Evolutionary conservation across 116 monocot genomes (phyloP).

Genomic region (Thalassia testudinum): DNA sequence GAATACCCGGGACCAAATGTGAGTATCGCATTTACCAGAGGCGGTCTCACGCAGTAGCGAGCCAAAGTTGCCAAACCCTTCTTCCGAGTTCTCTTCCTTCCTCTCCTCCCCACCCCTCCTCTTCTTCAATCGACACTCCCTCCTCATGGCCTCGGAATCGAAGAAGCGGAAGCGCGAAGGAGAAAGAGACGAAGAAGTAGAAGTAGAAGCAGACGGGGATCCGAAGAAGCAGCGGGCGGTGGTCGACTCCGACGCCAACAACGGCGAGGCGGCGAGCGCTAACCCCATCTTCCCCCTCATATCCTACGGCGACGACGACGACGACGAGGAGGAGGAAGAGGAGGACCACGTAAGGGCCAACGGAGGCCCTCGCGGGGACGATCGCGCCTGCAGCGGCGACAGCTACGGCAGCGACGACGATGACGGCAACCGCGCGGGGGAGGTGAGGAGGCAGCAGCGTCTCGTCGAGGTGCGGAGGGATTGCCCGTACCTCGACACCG

Average conservation of each 20-base stretch:
- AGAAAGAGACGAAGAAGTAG: not conserved
- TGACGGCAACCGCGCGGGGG: no score
- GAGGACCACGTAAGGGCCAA: constrained; percentile 3
- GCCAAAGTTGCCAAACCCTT: no score
- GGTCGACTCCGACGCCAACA: not conserved
- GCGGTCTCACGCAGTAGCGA: no score
- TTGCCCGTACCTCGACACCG: constrained; percentile 95
- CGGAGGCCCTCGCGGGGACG: constrained; percentile 7
- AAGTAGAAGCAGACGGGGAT: not conserved
- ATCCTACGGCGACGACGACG: constrained; percentile 62
- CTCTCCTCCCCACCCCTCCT: no score
- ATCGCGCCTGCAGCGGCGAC: not conserved
- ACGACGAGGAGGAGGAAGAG: constrained; percentile 16
- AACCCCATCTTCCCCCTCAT: constrained; percentile 43
- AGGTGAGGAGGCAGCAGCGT: constrained; percentile 26
- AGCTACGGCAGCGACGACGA: not conserved
- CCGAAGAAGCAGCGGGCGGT: not conserved
- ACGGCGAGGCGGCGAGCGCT: constrained; percentile 2
- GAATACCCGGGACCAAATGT: no score
- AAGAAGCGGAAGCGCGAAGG: constrained; percentile 1
- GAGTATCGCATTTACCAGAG: no score
- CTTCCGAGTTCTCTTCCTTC: no score
- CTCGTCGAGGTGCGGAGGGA: constrained; percentile 67
- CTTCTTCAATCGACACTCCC: no score
- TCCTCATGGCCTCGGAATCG: not conserved